Evolutionary conservation across 1,284 basidiomycete genomes (phyloP).

Genomic region (Trametes sp.): DNA sequence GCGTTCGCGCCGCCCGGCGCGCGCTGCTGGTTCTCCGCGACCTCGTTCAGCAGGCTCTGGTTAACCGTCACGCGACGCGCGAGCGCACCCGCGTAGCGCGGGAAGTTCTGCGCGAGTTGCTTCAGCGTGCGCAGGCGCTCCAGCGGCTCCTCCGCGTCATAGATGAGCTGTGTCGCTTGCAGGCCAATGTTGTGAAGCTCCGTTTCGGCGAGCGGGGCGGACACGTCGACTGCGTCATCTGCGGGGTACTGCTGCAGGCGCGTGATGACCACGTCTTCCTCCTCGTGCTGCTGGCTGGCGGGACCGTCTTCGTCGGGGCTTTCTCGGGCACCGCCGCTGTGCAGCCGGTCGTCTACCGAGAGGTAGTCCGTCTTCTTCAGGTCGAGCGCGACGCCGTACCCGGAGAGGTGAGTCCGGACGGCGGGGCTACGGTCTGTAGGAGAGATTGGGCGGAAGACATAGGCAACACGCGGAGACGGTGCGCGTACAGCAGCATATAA

Average conservation of each 20-base stretch:
- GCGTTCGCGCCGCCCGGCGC: conserved; percentile 61
- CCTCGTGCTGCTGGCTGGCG: conserved; percentile 22
- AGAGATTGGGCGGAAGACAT: conserved; percentile 77
- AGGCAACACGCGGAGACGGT: conserved; percentile 62
- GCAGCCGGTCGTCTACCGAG: conserved; percentile 84
- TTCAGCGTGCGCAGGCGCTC: conserved; percentile 70
- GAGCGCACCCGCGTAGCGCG: conserved; percentile 79
- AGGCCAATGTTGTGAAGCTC: conserved; percentile 75
- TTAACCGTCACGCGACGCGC: conserved; percentile 69
- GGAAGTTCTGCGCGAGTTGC: conserved; percentile 87
- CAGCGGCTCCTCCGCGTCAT: conserved; percentile 50
- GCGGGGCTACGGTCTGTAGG: conserved; percentile 39
- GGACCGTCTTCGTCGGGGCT: conserved; percentile 4
- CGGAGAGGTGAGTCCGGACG: conserved; percentile 66
- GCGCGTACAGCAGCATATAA: conserved; percentile 60
- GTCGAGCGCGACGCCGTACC: conserved; percentile 92
- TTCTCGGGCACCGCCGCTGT: conserved; percentile 24
- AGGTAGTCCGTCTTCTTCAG: conserved; percentile 98
- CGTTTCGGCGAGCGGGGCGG: conserved; percentile 64
- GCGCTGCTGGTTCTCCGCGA: conserved; percentile 62
- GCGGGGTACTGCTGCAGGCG: conserved; percentile 66
- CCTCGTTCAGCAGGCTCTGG: conserved; percentile 61
- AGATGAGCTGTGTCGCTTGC: conserved; percentile 78
- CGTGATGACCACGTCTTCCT: conserved; percentile 53
- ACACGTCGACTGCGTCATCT: conserved; percentile 57